Percentiles rank a stretch among this genome's conserved stretches.
phyloP scores from a whole-genome alignment of 2,329 filamentous ascomycete species.

The Diplodia sapinea region DNA sequence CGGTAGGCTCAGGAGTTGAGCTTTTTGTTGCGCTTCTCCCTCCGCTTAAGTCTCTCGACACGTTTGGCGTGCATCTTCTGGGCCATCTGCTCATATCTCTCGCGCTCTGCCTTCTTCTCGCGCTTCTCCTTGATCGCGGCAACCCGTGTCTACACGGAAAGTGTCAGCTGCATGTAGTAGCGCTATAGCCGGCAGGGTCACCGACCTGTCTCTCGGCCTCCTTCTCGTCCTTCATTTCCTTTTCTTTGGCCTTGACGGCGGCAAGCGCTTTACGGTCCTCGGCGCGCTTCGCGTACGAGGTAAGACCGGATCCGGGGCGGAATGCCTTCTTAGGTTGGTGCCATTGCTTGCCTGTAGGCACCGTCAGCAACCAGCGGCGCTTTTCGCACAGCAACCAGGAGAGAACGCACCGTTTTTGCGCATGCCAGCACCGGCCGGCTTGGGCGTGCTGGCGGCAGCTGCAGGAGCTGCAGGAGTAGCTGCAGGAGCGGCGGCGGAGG shows the following conservation, averaged over 20 bases:
- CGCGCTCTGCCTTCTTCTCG: conserved; percentile 88
- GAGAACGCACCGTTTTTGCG: conserved; percentile 76
- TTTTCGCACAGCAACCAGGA: neutral
- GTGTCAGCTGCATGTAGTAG: neutral
- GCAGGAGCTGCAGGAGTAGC: conserved; percentile 45
- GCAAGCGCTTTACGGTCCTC: conserved; percentile 71
- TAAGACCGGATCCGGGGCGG: conserved; percentile 77
- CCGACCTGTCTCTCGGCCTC: conserved; percentile 82
- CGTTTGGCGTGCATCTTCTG: conserved; percentile 98
- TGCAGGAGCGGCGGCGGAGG: conserved; percentile 14
- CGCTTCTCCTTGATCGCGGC: conserved; percentile 83
- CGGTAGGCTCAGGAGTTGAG: conserved; percentile 53
- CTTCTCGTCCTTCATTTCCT: conserved; percentile 95
- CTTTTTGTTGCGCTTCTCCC: conserved; percentile 95
- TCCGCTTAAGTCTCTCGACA: conserved; percentile 88
- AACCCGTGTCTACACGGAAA: conserved; percentile 67
- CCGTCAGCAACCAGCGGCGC: conserved; percentile 25
- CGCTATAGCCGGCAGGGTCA: neutral
- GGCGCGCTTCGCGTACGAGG: conserved; percentile 77
- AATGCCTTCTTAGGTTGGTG: conserved; percentile 83
- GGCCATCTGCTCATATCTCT: conserved; percentile 89
- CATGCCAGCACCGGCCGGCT: conserved; percentile 62
- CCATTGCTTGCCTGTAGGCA: conserved; percentile 85
- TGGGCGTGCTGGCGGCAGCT: conserved; percentile 42
- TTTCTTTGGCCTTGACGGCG: conserved; percentile 89